Base-by-base conservation (phyloP, 371 early-diverging fungal genomes). In the Mortierella polycephala region DNA sequence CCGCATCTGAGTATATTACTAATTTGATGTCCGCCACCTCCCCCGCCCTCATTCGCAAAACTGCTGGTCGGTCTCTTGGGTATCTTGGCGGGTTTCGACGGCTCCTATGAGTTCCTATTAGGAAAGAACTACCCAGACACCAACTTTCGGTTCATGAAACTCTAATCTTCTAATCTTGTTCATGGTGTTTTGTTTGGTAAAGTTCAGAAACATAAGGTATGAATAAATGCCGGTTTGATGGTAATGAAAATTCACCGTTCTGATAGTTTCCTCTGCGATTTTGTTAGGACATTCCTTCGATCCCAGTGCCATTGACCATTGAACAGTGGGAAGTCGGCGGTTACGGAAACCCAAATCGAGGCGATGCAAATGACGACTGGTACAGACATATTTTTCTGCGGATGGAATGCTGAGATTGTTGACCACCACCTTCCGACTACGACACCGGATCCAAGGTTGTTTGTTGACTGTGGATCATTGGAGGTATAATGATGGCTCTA, bases 11-110 rank as follows among this genome's bases (percentile, higher is more conserved):
- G 87, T 90, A 52, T 91, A 92, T 47, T 99, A 98, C 79, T 94
- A 98, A 83, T 98, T 98, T 82, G 99, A 99, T 81, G 99, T 99
- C 5, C 99, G n/a, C n/a, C n/a, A 99, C 84, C 99, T 99, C 51
- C 99, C 99, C n/a, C n/a, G n/a, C n/a, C n/a, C n/a, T n/a, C n/a
- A 0, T 89, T 99, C 51, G 99, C 99, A 55, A 99, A 99, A 84
- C 95, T 99, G 88, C 84, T 99, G 20, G 92, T 96, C 23, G 99
- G 95, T 0, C 82, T 99, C n/a, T 90, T 96, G 16, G 99, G 96
- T 47, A 81, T 89, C 65, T 54, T 99, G 7, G 94, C 92, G 39
- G 94, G 94, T 1, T 98, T 95, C 80, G 86, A 96, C 76, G 96
- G 96, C 5, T 83, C 88, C 1, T 99, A 96, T 76, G 85, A 85